Base-by-base conservation (phyloP, 345 rosid species). In the Eutrema japonicum region DNA sequence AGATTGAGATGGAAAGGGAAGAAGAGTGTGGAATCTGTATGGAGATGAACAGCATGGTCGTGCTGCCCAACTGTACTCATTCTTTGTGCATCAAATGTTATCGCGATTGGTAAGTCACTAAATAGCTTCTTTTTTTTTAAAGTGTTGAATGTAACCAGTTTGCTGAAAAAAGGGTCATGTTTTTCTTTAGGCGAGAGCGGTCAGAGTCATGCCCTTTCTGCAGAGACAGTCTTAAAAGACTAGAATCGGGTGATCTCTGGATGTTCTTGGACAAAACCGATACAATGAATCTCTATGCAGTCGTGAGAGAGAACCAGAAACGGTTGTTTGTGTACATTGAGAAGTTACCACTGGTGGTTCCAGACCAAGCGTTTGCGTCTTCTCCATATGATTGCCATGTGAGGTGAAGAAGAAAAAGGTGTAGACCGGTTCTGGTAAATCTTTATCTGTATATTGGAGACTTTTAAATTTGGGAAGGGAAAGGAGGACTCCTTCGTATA, bases 141-240 rank as follows among this genome's bases (percentile, higher is more conserved):
- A n/a, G 1, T n/a, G 10, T 42, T 52, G 30, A 18, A 35, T 53
- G 61, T 54, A 29, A 50, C 36, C 3, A 3, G 12, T 48, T 56
- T 40, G 38, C 47, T 78, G 3, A 36, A n/a, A 65, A 16, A 76
- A 68, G 35, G 30, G 4, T 14, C 1, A 26, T 68, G 69, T 46
- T 36, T 51, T 4, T 76, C 4, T 49, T 60, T 85, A 91, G 97
- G 95, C 72, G 79, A 5, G 78, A 60, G 32, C 79, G 92, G 36
- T 91, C 97, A 12, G 89, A 82, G 78, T 87, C 97, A 22, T 91
- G 95, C 52, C 97, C 97, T 12, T 88, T 91, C 71, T 91, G 97
- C 51, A 75, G 95, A 79, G 89, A 88, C 66, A 78, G 82, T 48
- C 86, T 91, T 32, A 82, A 75, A 75, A 80, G 84, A 82, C 86